Percentiles rank a stretch among this genome's conserved stretches.
Evolutionary conservation across 768 basidiomycete species (phyloP).

Genomic region (Russula olivacea): DNA sequence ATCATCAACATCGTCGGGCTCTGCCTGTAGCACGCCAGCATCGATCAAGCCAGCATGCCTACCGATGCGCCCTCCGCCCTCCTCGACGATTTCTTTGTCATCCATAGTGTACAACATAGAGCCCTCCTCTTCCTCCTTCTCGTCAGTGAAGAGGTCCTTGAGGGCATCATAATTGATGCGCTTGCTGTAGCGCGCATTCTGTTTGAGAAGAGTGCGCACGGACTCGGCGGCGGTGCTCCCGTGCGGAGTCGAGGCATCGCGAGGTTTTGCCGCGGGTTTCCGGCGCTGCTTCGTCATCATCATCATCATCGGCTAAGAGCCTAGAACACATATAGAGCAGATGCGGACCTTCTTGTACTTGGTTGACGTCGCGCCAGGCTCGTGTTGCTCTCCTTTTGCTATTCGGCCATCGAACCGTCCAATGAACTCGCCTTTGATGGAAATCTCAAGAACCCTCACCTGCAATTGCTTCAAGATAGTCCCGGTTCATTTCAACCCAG

Average conservation of each 20-base stretch:
- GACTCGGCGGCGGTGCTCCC: constrained; percentile 73
- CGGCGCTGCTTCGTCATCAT: constrained; percentile 46
- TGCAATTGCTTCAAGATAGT: constrained; percentile 84
- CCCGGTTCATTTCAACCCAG: constrained; percentile 91
- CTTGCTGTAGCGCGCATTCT: constrained; percentile 83
- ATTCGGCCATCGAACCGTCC: constrained; percentile 7
- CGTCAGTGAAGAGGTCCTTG: constrained; percentile 58
- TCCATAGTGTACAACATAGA: constrained; percentile 52
- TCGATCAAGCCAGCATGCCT: constrained; percentile 13
- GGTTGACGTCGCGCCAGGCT: constrained; percentile 32
- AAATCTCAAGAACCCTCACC: constrained; percentile 40
- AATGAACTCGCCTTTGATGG: constrained; percentile 13
- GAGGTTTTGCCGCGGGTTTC: constrained; percentile 57
- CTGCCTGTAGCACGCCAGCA: constrained; percentile 22
- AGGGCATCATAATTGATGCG: constrained; percentile 92
- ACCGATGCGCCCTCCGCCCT: constrained; percentile 35
- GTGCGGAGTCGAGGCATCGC: constrained; percentile 66
- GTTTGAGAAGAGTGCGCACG: constrained; percentile 71
- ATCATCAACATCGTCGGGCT: constrained; percentile 31
- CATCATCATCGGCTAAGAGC: constrained; percentile 29
- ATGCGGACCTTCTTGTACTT: constrained; percentile 74
- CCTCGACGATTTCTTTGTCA: constrained; percentile 39
- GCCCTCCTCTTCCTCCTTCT: constrained; percentile 40
- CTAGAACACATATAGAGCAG: neutral
- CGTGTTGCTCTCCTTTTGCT: constrained; percentile 63